Base-by-base conservation (phyloP, 495 filamentous ascomycete genomes). In the Penicillium ucsense region DNA sequence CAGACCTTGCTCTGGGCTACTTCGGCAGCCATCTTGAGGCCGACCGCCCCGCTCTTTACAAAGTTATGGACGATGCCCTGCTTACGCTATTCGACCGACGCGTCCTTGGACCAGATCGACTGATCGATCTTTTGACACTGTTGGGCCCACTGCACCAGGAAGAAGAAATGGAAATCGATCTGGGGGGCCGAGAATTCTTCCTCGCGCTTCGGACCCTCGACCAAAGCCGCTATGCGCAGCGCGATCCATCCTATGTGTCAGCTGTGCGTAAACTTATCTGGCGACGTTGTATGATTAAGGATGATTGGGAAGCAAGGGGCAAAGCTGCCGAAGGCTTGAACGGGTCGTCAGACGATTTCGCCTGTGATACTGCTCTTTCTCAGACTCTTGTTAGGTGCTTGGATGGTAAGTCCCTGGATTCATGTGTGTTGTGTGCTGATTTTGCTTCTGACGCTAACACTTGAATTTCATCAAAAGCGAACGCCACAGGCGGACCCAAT, bases 41-140 rank as follows among this genome's bases (percentile, higher is more conserved):
- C 49, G 76, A 81, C 50, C 75, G 78, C 36, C 80, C 84, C 41
- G 80, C 80, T 11, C 72, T 89, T 6, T 65, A 70, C 40, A 72
- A 79, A 38, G 54, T 89, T 9, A 78, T 96, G 35, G 72, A 78
- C 35, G 74, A 79, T 36, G 75, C 75, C 36, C 66, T 97, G 52
- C 68, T 67, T n/a, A 70, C 71, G 12, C 67, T 95, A 29, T 63
- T 95, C 29, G 66, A 76, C 40, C 78, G 85, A 51, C 76, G 84
- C 47, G 79, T 80, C 7, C 68, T 96, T 45, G 73, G 79, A 35
- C 66, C 78, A 3, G 74, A 83, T 12, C 72, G 78, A 36, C 69
- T 97, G 10, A 79, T 94, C 34, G 89, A 98, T 65, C 57, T 91
- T 6, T 76, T 98, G 36, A 95, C 89, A 0, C 67, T 96, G 30